Evolutionary conservation across 352 stramenopile genomes (phyloP).

Genomic region (Phytopythium helicoides): DNA sequence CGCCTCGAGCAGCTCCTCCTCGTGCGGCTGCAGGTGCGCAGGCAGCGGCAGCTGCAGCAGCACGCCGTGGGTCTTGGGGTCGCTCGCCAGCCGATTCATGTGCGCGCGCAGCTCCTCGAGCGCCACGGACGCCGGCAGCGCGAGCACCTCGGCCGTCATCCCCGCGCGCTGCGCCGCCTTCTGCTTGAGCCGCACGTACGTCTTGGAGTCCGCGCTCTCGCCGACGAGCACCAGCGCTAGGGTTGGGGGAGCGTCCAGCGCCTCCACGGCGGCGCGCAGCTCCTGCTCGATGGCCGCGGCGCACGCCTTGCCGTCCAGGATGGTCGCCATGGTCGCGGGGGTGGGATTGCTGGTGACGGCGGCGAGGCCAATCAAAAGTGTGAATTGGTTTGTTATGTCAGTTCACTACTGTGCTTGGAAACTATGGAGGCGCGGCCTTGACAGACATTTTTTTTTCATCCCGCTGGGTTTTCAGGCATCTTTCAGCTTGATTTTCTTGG

Average conservation of each 20-base stretch:
- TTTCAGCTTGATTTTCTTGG: no score
- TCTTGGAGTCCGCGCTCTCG: conserved; percentile 90
- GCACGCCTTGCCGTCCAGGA: conserved; percentile 86
- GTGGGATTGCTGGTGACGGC: no score
- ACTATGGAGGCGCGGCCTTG: no score
- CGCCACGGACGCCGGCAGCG: conserved; percentile 41
- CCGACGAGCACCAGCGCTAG: conserved; percentile 96
- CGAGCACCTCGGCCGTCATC: conserved; percentile 83
- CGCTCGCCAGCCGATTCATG: conserved; percentile 82
- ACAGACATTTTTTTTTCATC: no score
- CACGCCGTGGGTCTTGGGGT: conserved; percentile 93
- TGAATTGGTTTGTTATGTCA: no score
- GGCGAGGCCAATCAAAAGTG: no score
- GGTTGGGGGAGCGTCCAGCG: conserved; percentile 58
- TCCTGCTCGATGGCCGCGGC: conserved; percentile 83
- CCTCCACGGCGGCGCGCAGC: conserved; percentile 66
- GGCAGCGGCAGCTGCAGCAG: conserved; percentile 91
- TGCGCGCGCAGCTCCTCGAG: conserved; percentile 52
- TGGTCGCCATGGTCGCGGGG: conserved; percentile 27
- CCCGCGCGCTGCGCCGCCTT: conserved; percentile 95
- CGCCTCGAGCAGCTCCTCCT: conserved; percentile 89
- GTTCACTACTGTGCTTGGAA: no score
- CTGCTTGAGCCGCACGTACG: conserved; percentile 99
- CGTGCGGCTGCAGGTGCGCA: conserved; percentile 55
- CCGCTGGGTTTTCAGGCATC: no score